Conservation (phyloP, 805 yeast species). For the Ogataea dorogensis region DNA sequence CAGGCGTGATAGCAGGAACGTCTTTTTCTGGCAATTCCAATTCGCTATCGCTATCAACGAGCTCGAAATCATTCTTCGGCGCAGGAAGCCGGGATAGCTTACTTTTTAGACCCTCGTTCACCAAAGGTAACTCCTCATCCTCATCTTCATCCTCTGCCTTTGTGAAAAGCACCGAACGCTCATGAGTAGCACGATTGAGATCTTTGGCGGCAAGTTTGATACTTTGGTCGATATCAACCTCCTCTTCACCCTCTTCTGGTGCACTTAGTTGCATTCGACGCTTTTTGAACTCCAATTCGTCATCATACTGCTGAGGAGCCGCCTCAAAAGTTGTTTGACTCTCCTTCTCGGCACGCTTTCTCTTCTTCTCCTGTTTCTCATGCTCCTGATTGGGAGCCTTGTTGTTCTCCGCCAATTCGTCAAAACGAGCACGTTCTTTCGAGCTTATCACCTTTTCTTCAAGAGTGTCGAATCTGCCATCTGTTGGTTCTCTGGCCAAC, state of each 20-base stretch:
- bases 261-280: slow-evolving; percentile 38
- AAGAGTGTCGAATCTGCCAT: slow-evolving; percentile 65
- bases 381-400: slow-evolving; percentile 46
- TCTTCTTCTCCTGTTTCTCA: slow-evolving; percentile 34
- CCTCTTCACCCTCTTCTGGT: slow-evolving; percentile 30
- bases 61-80: slow-evolving; percentile 44
- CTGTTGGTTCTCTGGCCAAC: slow-evolving; percentile 65
- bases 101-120: slow-evolving; percentile 8
- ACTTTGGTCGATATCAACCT: slow-evolving; percentile 31
- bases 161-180: slow-evolving; percentile 38
- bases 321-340: slow-evolving; percentile 20
- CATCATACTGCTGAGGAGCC: slow-evolving; percentile 19
- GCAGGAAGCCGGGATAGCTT: slow-evolving; percentile 18
- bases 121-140: slow-evolving; percentile 4
- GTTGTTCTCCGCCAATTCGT: slow-evolving; percentile 38
- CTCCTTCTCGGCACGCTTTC: slow-evolving; percentile 25
- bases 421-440: slow-evolving; percentile 41
- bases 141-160: slow-evolving; percentile 16
- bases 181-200: slow-evolving; percentile 32
- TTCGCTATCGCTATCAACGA: slow-evolving; percentile 31
- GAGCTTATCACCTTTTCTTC: slow-evolving; percentile 52
- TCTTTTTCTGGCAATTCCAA: slow-evolving; percentile 6
- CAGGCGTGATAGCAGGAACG: too few species aligned
- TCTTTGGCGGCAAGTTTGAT: slow-evolving; percentile 37
- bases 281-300: slow-evolving; percentile 33